phyloP scores from a whole-genome alignment of 768 basidiomycete species.

The Rubroboletus pulcherrimus region DNA sequence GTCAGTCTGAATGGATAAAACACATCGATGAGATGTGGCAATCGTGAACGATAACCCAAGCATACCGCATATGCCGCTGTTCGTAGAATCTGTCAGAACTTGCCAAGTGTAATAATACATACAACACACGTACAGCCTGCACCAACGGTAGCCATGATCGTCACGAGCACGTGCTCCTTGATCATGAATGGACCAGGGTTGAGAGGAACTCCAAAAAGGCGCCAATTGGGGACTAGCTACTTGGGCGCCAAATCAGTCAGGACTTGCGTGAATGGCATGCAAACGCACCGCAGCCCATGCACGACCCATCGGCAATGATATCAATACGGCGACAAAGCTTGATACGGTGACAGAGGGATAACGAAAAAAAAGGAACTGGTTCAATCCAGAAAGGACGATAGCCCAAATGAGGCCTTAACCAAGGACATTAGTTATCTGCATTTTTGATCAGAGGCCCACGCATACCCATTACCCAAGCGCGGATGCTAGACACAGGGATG shows the following conservation, averaged over 20 bases:
- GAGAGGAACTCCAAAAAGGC: conserved; percentile 54
- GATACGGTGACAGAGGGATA: conserved; percentile 46
- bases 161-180: conserved; percentile 69
- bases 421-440: background rate
- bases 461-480: conserved; percentile 55
- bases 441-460: rapidly evolving
- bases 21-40: background rate
- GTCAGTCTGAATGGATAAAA: conserved; percentile 43
- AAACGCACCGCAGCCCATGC: conserved; percentile 48
- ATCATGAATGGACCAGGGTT: conserved; percentile 77
- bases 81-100: background rate
- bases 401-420: conserved; percentile 41
- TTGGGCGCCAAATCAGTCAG: background rate
- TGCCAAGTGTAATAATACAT: background rate
- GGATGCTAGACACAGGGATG: conserved; percentile 58
- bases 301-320: conserved; percentile 67
- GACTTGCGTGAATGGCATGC: background rate
- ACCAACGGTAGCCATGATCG: conserved; percentile 62
- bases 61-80: conserved; percentile 46
- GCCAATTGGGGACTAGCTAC: conserved; percentile 47
- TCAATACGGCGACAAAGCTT: conserved; percentile 62
- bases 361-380: conserved; percentile 75
- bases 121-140: conserved; percentile 18
- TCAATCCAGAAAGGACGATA: conserved; percentile 64
- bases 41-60: background rate